Evolutionary conservation across 1,284 basidiomycete species (phyloP).

Genomic region (Sparassis latifolia): DNA sequence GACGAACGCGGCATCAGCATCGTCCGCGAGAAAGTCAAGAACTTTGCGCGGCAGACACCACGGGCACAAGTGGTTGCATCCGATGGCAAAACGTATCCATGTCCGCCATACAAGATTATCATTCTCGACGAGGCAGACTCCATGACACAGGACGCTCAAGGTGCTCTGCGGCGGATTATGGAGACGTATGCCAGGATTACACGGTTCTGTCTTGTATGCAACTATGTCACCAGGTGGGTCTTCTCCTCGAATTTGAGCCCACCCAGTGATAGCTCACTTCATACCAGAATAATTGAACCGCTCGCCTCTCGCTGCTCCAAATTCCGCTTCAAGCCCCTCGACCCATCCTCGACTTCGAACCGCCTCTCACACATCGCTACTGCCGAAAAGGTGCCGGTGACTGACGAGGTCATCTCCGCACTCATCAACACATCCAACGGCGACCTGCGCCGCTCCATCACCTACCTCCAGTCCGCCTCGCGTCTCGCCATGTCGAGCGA

Average conservation of each 20-base stretch:
- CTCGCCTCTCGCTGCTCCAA: slow-evolving; percentile 98
- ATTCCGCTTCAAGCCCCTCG: slow-evolving; percentile 95
- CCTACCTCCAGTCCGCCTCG: slow-evolving; percentile 94
- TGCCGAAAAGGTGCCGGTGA: slow-evolving; percentile 48
- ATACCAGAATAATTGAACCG: slow-evolving; percentile 94
- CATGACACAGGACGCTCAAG: slow-evolving; percentile 99
- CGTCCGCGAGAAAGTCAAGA: slow-evolving; percentile 98
- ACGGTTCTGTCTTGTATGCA: slow-evolving; percentile 97
- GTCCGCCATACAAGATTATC: slow-evolving; percentile 98
- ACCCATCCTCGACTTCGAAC: slow-evolving; percentile 66
- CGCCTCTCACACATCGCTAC: slow-evolving; percentile 81
- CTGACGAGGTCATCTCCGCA: slow-evolving; percentile 53
- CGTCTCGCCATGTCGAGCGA: slow-evolving; percentile 69
- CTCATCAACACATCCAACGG: slow-evolving; percentile 83
- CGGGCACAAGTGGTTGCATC: slow-evolving; percentile 69
- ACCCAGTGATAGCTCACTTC: neutral
- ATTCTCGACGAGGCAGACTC: slow-evolving; percentile 99
- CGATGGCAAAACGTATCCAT: slow-evolving; percentile 86
- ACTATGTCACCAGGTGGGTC: slow-evolving; percentile 92
- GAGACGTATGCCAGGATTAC: slow-evolving; percentile 97
- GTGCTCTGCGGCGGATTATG: slow-evolving; percentile 95
- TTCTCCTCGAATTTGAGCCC: neutral
- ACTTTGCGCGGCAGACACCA: slow-evolving; percentile 93
- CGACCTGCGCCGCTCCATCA: slow-evolving; percentile 96
- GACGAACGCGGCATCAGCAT: slow-evolving; percentile 97